Percentiles rank a stretch among this genome's conserved stretches.
These are phyloP conservation scores for Pythium apleroticum DNA, from an alignment of 352 stramenopile genomes.

Conservation along the genomic window DNA sequence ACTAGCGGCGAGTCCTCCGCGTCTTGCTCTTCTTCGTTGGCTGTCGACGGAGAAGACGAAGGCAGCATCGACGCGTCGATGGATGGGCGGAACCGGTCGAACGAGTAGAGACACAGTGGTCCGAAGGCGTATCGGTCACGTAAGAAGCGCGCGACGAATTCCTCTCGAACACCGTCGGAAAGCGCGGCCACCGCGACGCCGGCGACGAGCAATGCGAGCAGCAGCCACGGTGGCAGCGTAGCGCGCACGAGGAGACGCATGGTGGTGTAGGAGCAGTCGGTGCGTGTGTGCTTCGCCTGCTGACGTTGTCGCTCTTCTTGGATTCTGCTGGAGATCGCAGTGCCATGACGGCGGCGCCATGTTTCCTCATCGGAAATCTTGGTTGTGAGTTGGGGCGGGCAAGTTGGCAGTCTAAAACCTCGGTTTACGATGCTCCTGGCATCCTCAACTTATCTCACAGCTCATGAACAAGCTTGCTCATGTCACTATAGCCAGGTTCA, in stretches of 20 bases:
- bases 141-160: constrained; percentile 28
- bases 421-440: no score
- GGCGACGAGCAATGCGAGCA: background rate
- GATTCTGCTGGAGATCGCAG: background rate
- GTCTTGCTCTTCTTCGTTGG: background rate
- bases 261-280: background rate
- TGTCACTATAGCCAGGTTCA: constrained; percentile 19
- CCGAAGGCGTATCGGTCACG: constrained; percentile 7
- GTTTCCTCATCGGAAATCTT: background rate
- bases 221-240: background rate
- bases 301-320: background rate
- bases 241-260: background rate
- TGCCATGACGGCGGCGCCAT: background rate
- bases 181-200: background rate
- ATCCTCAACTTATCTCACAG: no score
- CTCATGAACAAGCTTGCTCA: no score
- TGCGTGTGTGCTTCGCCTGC: background rate
- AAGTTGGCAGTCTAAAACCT: background rate
- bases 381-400: background rate
- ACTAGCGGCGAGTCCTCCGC: constrained; percentile 8
- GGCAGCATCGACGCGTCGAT: constrained; percentile 3
- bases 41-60: background rate
- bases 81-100: constrained; percentile 27
- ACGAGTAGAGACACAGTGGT: constrained; percentile 43
- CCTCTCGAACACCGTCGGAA: background rate